Base-by-base conservation (phyloP, 2,329 filamentous ascomycete species). In the Sarocladium oryzae region DNA sequence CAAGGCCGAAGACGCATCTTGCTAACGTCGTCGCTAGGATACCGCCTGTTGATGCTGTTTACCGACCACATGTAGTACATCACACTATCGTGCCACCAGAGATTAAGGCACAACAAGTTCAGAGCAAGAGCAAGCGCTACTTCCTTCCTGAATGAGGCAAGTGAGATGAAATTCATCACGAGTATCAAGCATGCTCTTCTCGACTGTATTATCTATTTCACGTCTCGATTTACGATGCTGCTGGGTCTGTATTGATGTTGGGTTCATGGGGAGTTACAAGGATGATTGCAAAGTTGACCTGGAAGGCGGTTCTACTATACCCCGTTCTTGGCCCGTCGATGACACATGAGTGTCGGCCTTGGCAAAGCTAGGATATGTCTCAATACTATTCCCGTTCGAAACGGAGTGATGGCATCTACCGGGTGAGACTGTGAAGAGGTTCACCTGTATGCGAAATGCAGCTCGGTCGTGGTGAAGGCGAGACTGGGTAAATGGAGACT, bases 21-120 rank as follows among this genome's bases (percentile, higher is more conserved):
- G 24, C 36, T 41, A 18, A 32, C 36, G 8, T 32, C 40, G 2
- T 32, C 32, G 24, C 41, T 40, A 80, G 81, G 84, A 89, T 91
- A 81, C 87, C 87, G 2, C 89, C 89, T 1, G 88, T 95, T 2
- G 89, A 95, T 66, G 89, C 89, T 4, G 85, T 96, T 15, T 96
- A 95, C 65, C 77, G 89, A 46, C 92, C 91, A 5, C 91, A 96
- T 65, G 89, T 96, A 15, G 91, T 96, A 2, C 92, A 97, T 68
- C 91, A 96, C 64, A 92, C 88, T 15, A 78, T 79, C 43, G 74
- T 86, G 45, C 83, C 84, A 9, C 77, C 81, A 4, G 85, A 88
- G 58, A 76, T 86, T 60, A 87, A 87, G 62, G 84, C 85, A 2
- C 80, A 85, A 55, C 80, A 85, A 58, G 71, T 81, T 2, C 74